These are phyloP conservation scores for Candida xiaguanensis DNA, from an alignment of 805 yeast species.

Conservation along the genomic window DNA sequence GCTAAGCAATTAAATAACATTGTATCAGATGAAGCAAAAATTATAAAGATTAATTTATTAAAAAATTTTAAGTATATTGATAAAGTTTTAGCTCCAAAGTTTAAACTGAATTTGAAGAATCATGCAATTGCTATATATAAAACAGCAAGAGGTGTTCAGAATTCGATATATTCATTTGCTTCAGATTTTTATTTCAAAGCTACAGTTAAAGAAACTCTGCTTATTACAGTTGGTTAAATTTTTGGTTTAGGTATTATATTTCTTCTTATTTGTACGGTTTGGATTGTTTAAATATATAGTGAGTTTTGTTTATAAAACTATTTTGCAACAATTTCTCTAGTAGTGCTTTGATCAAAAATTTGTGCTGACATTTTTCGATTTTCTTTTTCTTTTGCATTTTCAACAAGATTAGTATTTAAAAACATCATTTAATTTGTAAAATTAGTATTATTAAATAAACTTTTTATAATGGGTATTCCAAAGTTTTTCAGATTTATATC, in stretches of 20 bases:
- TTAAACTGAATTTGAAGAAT: not conserved
- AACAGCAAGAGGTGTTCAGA: not conserved
- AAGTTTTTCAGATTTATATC: slow-evolving; percentile 95
- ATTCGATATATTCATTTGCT: not conserved
- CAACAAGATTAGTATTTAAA: not conserved
- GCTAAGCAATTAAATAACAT: too few relatives aligned
- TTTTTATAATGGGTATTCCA: slow-evolving; percentile 67
- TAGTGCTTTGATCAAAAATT: not conserved
- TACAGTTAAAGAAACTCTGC: not conserved
- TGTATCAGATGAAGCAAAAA: not conserved
- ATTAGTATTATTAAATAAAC: not conserved
- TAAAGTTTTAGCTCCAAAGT: not conserved
- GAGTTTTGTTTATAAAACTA: not conserved
- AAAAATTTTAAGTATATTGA: too few relatives aligned
- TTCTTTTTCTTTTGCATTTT: not conserved
- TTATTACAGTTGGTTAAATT: not conserved
- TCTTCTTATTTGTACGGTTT: not conserved
- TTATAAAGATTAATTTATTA: too few relatives aligned
- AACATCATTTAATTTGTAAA: not conserved
- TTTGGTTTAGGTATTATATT: not conserved
- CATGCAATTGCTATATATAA: not conserved
- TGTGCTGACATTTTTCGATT: not conserved
- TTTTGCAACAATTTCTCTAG: not conserved
- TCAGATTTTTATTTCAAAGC: not conserved
- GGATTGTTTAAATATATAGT: not conserved